These are phyloP conservation scores for Cunninghamia lanceolata DNA, from an alignment of 75 land plant species.

Conservation along the genomic window DNA sequence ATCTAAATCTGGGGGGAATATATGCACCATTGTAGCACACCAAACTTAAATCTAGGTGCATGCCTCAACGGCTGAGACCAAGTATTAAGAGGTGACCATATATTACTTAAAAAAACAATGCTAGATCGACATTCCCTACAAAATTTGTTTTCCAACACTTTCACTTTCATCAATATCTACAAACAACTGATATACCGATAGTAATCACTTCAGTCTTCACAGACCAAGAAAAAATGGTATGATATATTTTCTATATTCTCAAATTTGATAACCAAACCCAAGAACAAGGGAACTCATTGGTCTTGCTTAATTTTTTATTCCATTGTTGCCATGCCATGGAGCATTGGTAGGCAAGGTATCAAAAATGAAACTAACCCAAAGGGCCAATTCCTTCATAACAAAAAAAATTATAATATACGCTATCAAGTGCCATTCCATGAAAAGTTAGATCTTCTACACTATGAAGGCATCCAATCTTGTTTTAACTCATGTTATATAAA, in stretches of 20 bases:
- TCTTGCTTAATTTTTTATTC: not conserved
- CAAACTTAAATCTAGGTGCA: too few species aligned
- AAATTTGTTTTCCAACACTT: not conserved
- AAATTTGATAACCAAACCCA: not conserved
- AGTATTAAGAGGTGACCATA: not conserved
- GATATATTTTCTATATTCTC: not conserved
- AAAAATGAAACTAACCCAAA: not conserved
- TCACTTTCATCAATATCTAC: not conserved
- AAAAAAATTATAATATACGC: not conserved
- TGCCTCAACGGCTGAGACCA: not conserved
- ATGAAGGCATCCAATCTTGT: constrained; percentile 4
- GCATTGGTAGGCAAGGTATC: not conserved
- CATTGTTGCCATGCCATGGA: not conserved
- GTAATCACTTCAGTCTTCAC: not conserved
- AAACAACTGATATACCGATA: not conserved
- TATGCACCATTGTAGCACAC: too few species aligned
- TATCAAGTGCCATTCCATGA: not conserved
- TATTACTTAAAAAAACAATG: not conserved
- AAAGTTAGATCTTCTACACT: not conserved
- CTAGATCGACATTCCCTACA: not conserved
- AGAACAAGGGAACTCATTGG: not conserved
- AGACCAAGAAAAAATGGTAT: not conserved
- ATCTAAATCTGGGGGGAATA: too few species aligned
- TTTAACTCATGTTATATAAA: constrained; percentile 27
- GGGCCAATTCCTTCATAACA: not conserved